Base-by-base conservation (phyloP, 495 filamentous ascomycete genomes). In the Jackrogersella minutella region DNA sequence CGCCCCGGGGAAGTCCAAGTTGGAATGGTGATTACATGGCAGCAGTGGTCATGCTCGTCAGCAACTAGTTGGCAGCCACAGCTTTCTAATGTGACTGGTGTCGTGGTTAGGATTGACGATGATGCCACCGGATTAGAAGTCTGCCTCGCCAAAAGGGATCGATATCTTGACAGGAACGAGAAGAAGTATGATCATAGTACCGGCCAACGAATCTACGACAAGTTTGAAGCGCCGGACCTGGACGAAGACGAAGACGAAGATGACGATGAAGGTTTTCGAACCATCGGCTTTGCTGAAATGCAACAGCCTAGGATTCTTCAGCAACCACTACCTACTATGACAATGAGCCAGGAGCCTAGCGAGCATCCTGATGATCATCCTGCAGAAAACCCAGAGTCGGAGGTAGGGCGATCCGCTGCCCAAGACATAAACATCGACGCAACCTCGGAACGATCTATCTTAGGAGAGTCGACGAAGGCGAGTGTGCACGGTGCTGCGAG, bases 21-120 rank as follows among this genome's bases (percentile, higher is more conserved):
- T 3, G 91, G 89, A 9, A 87, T 90, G 73, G 80, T 93, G 33
- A 86, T 99, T 62, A 88, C 89, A 1, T 99, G 91, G 84, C 91
- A 90, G 67, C 84, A 91, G 56, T 81, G 91, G 54, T 82, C 87
- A 24, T 84, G 93, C 71, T 92, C 90, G 28, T 87, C 86, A 57
- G 86, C 81, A 10, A 92, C 89, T 7, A 89, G 86, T 22, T 96
- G 92, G 90, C 84, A 91, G 55, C 94, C 94, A 0, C 83, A 82
- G 55, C 79, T 96, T 37, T 83, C 81, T 2, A 88, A 87, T 68
- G 80, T 87, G 11, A 90, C 90, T 0, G 92, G 90, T 2, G 77
- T 87, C 22, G 78, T 96, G 3, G 77, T 82, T 17, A 70, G 73
- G 7, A 68, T 80, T 13, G 74, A 84, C 13, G 85, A 85, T 2